These are phyloP conservation scores for Backusella parvicylindrica DNA, from an alignment of 192 early-diverging fungal genomes.

Conservation along the genomic window DNA sequence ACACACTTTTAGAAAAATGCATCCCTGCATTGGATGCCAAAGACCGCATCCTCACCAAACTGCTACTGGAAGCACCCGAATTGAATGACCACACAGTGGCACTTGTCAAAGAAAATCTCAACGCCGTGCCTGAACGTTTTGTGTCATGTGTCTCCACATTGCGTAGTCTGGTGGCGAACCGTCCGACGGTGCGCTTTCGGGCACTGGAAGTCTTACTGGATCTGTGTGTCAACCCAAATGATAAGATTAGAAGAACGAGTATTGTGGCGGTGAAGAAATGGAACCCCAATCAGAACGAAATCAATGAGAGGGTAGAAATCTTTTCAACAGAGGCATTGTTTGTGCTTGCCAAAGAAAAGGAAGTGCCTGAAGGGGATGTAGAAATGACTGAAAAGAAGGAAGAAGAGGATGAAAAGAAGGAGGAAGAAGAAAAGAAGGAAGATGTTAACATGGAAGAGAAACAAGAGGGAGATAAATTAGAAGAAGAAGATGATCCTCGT, in stretches of 20 bases:
- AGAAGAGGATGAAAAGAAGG: constrained; percentile 7
- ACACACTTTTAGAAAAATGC: constrained; percentile 26
- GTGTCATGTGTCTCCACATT: constrained; percentile 52
- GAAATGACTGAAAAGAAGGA: neutral
- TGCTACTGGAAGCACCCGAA: constrained; percentile 77
- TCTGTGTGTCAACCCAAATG: constrained; percentile 44
- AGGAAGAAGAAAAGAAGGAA: neutral
- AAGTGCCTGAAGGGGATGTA: constrained; percentile 17
- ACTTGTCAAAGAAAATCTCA: constrained; percentile 45
- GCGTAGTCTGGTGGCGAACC: constrained; percentile 52
- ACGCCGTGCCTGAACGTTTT: constrained; percentile 34
- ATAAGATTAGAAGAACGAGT: constrained; percentile 50
- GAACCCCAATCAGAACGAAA: constrained; percentile 46
- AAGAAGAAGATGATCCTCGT: constrained; percentile 6
- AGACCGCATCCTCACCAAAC: constrained; percentile 68
- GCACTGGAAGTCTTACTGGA: constrained; percentile 55
- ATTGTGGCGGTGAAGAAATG: constrained; percentile 61
- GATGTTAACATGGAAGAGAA: constrained; percentile 1
- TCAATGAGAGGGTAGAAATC: constrained; percentile 42
- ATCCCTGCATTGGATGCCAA: constrained; percentile 56
- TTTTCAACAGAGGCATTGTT: constrained; percentile 39
- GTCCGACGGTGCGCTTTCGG: constrained; percentile 51
- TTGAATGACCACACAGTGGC: constrained; percentile 57
- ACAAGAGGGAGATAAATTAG: neutral
- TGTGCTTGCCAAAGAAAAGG: constrained; percentile 7